Evolutionary conservation across 2,329 filamentous ascomycete species (phyloP).

Genomic region (Colletotrichum scovillei): DNA sequence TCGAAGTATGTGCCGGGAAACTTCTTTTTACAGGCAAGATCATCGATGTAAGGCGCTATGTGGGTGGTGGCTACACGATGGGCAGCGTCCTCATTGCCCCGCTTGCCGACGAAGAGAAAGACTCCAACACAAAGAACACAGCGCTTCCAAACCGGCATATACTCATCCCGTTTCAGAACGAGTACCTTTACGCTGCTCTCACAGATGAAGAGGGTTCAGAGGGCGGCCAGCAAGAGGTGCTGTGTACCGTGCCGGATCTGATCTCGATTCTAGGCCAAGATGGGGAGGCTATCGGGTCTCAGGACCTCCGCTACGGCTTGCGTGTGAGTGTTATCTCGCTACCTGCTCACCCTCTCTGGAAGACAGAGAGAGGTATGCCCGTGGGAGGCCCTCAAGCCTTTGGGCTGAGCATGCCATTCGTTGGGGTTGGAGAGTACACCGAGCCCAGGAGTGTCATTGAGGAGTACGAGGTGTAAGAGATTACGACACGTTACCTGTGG

Average conservation of each 20-base stretch:
- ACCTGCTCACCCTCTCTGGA: constrained; percentile 62
- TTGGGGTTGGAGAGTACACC: constrained; percentile 19
- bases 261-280: constrained; percentile 53
- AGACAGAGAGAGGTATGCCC: constrained; percentile 47
- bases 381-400: constrained; percentile 49
- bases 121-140: constrained; percentile 28
- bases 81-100: constrained; percentile 50
- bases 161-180: constrained; percentile 55
- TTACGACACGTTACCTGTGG: neutral
- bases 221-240: constrained; percentile 41
- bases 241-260: constrained; percentile 50
- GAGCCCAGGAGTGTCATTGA: constrained; percentile 15
- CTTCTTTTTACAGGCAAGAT: constrained; percentile 54
- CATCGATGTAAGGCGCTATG: constrained; percentile 50
- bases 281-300: constrained; percentile 61
- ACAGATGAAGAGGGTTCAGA: constrained; percentile 45
- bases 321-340: constrained; percentile 62
- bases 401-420: constrained; percentile 43
- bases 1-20: constrained; percentile 29
- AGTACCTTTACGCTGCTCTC: constrained; percentile 51
- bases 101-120: constrained; percentile 42
- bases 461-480: neutral
- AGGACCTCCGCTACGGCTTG: constrained; percentile 62
- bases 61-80: constrained; percentile 54
- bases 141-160: constrained; percentile 43